phyloP scores from a whole-genome alignment of 2,329 filamentous ascomycete species.

The Colletotrichum orchidophilum region DNA sequence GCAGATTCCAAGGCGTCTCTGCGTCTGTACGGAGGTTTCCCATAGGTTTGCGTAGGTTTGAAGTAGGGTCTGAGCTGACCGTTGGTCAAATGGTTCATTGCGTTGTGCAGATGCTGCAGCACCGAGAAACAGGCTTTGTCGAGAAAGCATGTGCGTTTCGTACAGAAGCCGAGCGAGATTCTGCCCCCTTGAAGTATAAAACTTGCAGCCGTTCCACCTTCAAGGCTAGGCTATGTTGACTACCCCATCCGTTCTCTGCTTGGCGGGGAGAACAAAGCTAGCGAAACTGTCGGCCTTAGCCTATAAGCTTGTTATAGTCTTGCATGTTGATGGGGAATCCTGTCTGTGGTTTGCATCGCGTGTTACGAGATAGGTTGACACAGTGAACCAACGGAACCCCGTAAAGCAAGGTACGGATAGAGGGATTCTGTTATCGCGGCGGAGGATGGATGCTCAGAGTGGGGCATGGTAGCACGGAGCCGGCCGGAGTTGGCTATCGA shows the following conservation, averaged over 20 bases:
- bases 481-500: conserved; percentile 21
- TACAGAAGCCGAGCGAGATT: conserved; percentile 26
- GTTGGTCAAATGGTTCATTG: conserved; percentile 20
- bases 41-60: conserved; percentile 30
- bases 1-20: not conserved
- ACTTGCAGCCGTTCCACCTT: conserved; percentile 13
- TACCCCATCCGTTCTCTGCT: conserved; percentile 19
- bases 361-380: conserved; percentile 30
- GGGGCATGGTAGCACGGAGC: conserved; percentile 23
- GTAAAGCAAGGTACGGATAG: not conserved
- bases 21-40: conserved; percentile 18
- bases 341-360: conserved; percentile 13
- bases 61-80: conserved; percentile 20
- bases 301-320: not conserved
- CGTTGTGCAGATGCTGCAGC: conserved; percentile 15
- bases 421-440: conserved; percentile 18
- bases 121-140: conserved; percentile 31
- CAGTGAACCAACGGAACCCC: not conserved
- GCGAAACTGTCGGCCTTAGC: not conserved
- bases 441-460: conserved; percentile 1
- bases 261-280: conserved; percentile 8
- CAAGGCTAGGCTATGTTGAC: conserved; percentile 13
- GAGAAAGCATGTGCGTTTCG: conserved; percentile 28
- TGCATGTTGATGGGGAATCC: conserved; percentile 1
- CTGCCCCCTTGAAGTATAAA: conserved; percentile 34